phyloP scores from a whole-genome alignment of 2,329 filamentous ascomycete species.

The Neofusicoccum sp. region DNA sequence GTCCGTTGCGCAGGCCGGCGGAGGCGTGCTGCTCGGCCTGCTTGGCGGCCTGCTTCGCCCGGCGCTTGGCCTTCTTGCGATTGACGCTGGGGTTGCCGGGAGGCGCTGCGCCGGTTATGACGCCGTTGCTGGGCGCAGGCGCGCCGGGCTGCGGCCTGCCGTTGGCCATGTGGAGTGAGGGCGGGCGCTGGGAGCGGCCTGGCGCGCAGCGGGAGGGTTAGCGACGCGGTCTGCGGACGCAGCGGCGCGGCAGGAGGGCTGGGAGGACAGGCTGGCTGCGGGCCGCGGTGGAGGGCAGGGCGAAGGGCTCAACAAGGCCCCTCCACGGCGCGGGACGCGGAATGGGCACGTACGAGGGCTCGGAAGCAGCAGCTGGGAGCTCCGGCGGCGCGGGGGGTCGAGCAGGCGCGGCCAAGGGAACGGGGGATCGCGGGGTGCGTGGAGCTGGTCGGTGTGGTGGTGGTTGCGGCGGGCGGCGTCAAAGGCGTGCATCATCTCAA shows the following conservation, averaged over 20 bases:
- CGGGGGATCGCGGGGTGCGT: background rate
- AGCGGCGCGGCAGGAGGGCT: background rate
- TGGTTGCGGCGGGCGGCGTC: slow-evolving; percentile 4
- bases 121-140: slow-evolving; percentile 40
- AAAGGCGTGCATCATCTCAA: slow-evolving; percentile 12
- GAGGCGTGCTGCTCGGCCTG: slow-evolving; percentile 31
- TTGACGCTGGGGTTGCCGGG: slow-evolving; percentile 60
- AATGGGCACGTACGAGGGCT: slow-evolving; percentile 7
- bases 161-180: slow-evolving; percentile 33
- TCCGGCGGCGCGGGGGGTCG: slow-evolving; percentile 7
- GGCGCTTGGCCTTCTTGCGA: slow-evolving; percentile 91
- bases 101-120: slow-evolving; percentile 34
- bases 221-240: background rate
- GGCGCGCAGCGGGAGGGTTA: background rate
- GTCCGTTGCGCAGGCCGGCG: slow-evolving; percentile 30
- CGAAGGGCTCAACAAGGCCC: slow-evolving; percentile 13
- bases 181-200: slow-evolving; percentile 1
- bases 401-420: background rate
- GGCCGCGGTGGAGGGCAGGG: slow-evolving; percentile 3
- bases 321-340: slow-evolving; percentile 1
- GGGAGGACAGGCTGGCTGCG: background rate
- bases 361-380: background rate
- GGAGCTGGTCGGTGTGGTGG: background rate
- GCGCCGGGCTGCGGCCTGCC: slow-evolving; percentile 28
- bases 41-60: slow-evolving; percentile 77